Percentiles rank a stretch among this genome's conserved stretches.
Evolutionary conservation across 2,329 filamentous ascomycete genomes (phyloP).

Genomic region (Fusarium clavum): DNA sequence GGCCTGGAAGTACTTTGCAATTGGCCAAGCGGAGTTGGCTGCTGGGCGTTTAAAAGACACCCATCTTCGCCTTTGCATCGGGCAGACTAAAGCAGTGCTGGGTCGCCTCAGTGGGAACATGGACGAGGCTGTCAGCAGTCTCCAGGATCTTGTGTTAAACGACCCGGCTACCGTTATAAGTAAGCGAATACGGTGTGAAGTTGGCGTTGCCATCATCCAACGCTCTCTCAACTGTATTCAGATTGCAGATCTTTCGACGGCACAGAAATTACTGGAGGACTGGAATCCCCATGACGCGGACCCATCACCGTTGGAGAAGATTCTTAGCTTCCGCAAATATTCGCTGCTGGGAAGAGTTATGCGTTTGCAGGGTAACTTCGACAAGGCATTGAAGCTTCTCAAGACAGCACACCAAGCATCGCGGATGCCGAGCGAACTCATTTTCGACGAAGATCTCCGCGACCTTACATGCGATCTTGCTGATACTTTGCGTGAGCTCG

Average conservation of each 20-base stretch:
- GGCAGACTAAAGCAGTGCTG: slow-evolving; percentile 35
- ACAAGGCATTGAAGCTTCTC: slow-evolving; percentile 22
- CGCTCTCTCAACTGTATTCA: slow-evolving; percentile 36
- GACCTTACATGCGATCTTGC: slow-evolving; percentile 41
- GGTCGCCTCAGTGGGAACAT: slow-evolving; percentile 39
- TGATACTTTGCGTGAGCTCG: slow-evolving; percentile 37
- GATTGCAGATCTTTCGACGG: slow-evolving; percentile 32
- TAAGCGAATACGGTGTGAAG: slow-evolving; percentile 30
- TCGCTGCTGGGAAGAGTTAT: slow-evolving; percentile 37
- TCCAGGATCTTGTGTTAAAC: slow-evolving; percentile 23
- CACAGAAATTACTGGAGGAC: slow-evolving; percentile 29
- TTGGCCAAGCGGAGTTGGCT: slow-evolving; percentile 33
- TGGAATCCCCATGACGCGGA: slow-evolving; percentile 29
- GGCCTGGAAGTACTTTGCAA: slow-evolving; percentile 41
- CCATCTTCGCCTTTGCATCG: slow-evolving; percentile 35
- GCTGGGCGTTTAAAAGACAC: slow-evolving; percentile 32
- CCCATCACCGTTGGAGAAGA: slow-evolving; percentile 27
- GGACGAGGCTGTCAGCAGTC: slow-evolving; percentile 28
- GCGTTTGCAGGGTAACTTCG: slow-evolving; percentile 34
- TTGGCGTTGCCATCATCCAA: slow-evolving; percentile 32
- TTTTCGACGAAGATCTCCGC: slow-evolving; percentile 38
- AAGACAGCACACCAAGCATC: slow-evolving; percentile 16
- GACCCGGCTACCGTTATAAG: slow-evolving; percentile 5
- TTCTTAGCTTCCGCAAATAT: slow-evolving; percentile 35
- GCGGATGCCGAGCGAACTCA: slow-evolving; percentile 12